These are phyloP conservation scores for Camellia granthamiana DNA, from an alignment of 148 eudicot genomes.

Conservation along the genomic window DNA sequence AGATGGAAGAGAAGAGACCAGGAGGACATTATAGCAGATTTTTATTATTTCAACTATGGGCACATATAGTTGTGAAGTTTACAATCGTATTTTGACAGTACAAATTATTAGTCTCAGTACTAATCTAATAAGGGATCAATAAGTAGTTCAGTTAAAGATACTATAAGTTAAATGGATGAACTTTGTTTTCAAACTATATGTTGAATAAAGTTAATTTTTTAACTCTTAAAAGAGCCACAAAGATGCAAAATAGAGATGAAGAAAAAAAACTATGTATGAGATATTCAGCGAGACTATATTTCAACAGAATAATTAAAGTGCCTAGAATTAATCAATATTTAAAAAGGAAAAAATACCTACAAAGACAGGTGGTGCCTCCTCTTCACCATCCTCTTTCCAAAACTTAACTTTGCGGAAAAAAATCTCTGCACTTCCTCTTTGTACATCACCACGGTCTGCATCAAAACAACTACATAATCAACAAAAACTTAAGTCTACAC, in stretches of 20 bases:
- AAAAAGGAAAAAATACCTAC: conserved; percentile 60
- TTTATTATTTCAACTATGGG: not conserved
- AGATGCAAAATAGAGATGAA: not conserved
- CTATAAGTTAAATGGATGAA: not conserved
- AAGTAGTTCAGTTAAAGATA: not conserved
- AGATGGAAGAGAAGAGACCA: not conserved
- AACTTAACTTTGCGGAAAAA: conserved; percentile 94
- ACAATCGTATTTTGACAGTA: not conserved
- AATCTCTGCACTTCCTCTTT: conserved; percentile 86
- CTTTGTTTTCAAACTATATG: not conserved
- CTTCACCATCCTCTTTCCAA: conserved; percentile 94
- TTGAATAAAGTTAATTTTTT: not conserved
- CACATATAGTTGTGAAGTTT: not conserved
- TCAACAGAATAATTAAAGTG: not conserved
- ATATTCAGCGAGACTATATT: not conserved
- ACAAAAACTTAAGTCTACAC: not conserved
- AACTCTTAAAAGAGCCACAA: not conserved
- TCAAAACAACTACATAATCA: not conserved
- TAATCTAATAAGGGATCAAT: not conserved
- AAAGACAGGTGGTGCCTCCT: conserved; percentile 97
- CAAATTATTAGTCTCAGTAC: not conserved
- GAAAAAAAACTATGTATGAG: not conserved
- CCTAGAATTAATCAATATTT: not conserved
- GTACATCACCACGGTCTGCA: conserved; percentile 89
- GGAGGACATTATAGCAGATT: not conserved